Conservation (phyloP, 768 basidiomycete species). For the Polyporus arcularius region DNA sequence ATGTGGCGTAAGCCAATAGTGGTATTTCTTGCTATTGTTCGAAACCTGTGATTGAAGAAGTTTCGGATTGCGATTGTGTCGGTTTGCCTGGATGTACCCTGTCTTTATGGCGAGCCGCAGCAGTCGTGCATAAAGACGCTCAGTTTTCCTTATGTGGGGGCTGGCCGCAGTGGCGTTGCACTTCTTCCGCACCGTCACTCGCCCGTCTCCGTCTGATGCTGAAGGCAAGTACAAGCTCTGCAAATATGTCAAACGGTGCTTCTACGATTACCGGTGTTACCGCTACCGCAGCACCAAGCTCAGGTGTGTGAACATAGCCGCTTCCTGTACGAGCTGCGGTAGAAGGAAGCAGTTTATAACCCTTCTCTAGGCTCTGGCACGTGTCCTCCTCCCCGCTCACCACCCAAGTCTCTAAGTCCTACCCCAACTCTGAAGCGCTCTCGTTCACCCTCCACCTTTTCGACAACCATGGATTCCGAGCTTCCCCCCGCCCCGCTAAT, state of each 20-base stretch:
- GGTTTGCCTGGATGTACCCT: neutral
- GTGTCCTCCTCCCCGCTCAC: constrained; percentile 24
- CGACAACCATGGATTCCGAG: constrained; percentile 29
- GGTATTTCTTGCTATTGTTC: no score
- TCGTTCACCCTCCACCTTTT: constrained; percentile 28
- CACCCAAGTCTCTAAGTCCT: constrained; percentile 21
- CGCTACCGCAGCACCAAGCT: constrained; percentile 14
- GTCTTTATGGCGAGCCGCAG: neutral
- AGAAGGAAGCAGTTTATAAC: constrained; percentile 8
- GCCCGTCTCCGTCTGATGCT: neutral
- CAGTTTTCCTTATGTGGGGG: neutral
- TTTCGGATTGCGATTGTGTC: no score
- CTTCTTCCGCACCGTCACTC: neutral
- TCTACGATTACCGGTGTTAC: neutral
- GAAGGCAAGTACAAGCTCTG: neutral
- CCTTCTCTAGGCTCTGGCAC: constrained; percentile 18
- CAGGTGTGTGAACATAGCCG: neutral
- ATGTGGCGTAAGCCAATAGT: no score
- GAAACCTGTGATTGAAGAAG: no score
- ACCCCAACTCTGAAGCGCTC: constrained; percentile 38
- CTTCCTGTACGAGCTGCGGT: constrained; percentile 3
- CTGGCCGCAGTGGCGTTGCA: neutral
- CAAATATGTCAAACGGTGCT: neutral
- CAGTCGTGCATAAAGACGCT: neutral
- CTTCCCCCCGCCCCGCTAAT: constrained; percentile 52